These are phyloP conservation scores for Parmelia sp. DNA, from an alignment of 495 filamentous ascomycete species.

Conservation along the genomic window DNA sequence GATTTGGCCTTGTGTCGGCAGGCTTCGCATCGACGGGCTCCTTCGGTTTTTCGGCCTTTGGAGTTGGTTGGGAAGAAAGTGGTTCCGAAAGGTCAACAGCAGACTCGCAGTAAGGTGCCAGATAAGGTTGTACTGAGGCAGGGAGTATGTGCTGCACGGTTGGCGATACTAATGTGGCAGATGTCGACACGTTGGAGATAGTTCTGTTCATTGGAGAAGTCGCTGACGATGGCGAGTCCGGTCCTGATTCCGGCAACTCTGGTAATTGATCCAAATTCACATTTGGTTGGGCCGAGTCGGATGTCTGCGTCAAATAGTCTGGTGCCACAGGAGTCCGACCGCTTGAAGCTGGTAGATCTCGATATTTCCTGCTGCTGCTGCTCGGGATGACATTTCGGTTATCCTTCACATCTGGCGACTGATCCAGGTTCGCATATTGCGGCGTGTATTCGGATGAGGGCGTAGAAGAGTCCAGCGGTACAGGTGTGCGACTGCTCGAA, in stretches of 20 bases:
- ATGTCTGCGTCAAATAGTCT: constrained; percentile 13
- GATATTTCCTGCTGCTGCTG: constrained; percentile 24
- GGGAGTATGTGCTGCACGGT: constrained; percentile 8
- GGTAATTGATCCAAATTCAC: constrained; percentile 26
- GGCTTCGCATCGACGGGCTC: constrained; percentile 12
- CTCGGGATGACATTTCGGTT: constrained; percentile 20
- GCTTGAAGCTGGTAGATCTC: constrained; percentile 23
- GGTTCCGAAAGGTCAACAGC: constrained; percentile 16
- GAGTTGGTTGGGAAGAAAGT: constrained; percentile 13
- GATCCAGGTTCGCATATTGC: constrained; percentile 16
- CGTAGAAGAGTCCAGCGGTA: constrained; percentile 10
- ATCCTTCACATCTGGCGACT: constrained; percentile 8
- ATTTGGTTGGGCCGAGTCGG: constrained; percentile 14
- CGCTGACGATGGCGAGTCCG: constrained; percentile 21
- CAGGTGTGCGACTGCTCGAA: constrained; percentile 21
- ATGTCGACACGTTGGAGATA: constrained; percentile 14
- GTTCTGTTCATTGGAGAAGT: constrained; percentile 23
- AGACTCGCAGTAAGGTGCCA: constrained; percentile 20
- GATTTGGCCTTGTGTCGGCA: not conserved
- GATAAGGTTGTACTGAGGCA: constrained; percentile 16
- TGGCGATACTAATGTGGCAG: constrained; percentile 14
- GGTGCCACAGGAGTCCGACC: constrained; percentile 15
- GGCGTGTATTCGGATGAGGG: constrained; percentile 13
- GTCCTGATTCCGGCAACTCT: constrained; percentile 25
- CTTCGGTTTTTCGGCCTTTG: constrained; percentile 14